phyloP scores from a whole-genome alignment of 169 alveolate species.

The Neospora caninum region DNA sequence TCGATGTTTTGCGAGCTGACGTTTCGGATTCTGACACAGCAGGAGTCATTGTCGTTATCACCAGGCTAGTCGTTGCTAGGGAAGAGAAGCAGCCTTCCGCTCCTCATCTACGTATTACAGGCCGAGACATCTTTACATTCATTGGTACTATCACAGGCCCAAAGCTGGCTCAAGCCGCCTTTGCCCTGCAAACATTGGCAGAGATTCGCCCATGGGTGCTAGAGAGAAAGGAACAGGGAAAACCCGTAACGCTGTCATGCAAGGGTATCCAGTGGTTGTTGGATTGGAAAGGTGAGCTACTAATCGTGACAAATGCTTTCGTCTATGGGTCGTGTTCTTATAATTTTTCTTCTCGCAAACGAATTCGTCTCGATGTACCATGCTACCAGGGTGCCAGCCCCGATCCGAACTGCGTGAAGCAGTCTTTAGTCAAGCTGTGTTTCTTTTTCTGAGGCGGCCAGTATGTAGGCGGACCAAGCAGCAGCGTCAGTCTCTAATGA shows the following conservation, averaged over 20 bases:
- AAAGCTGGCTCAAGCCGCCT: background rate
- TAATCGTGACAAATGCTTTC: too few relatives aligned
- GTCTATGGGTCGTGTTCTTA: too few relatives aligned
- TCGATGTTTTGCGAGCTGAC: background rate
- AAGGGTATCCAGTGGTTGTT: too few relatives aligned
- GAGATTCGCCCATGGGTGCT: background rate
- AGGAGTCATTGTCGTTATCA: background rate
- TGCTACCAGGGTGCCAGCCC: too few relatives aligned
- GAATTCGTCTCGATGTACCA: too few relatives aligned
- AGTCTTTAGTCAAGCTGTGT: too few relatives aligned
- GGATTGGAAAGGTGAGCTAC: too few relatives aligned
- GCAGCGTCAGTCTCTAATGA: too few relatives aligned
- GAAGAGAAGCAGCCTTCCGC: background rate
- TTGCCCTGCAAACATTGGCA: background rate
- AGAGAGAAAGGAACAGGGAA: background rate
- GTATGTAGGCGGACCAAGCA: too few relatives aligned
- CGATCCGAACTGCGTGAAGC: too few relatives aligned
- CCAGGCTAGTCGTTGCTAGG: background rate
- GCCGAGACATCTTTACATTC: background rate
- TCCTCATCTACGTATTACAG: background rate
- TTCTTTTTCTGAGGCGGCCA: too few relatives aligned
- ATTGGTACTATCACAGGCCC: slow-evolving; percentile 1
- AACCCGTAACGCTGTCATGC: background rate
- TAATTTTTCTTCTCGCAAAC: too few relatives aligned
- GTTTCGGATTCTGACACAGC: background rate